Percentiles rank a stretch among this genome's conserved stretches.
Evolutionary conservation across 2,329 filamentous ascomycete species (phyloP).

Genomic region (Albifimbria verrucaria): DNA sequence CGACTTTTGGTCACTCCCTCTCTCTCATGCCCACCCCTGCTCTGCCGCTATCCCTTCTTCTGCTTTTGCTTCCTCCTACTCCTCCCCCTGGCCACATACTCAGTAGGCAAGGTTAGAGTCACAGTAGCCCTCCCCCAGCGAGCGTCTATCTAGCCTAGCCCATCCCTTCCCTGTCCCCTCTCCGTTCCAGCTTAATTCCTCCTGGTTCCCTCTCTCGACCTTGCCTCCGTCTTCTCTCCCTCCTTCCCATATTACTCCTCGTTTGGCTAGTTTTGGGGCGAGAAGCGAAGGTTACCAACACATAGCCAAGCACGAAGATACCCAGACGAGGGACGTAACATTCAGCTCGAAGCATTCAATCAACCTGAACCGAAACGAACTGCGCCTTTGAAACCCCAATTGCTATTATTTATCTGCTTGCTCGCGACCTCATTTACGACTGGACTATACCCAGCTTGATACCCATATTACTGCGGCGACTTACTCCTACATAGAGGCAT

Average conservation of each 20-base stretch:
- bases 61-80: not conserved
- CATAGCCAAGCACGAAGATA: not conserved
- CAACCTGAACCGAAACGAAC: not conserved
- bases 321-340: not conserved
- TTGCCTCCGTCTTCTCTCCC: not conserved
- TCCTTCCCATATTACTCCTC: not conserved
- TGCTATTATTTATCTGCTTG: not conserved
- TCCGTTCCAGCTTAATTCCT: conserved; percentile 3
- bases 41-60: not conserved
- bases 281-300: not conserved
- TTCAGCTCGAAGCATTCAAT: not conserved
- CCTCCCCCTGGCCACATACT: not conserved
- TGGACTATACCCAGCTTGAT: not conserved
- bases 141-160: not conserved
- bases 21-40: not conserved
- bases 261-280: not conserved
- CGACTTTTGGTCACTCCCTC: not conserved
- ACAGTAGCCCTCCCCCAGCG: not conserved
- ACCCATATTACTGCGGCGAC: no score
- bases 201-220: not conserved
- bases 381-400: not conserved
- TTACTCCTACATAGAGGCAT: no score
- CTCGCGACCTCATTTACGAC: not conserved
- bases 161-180: conserved; percentile 2
- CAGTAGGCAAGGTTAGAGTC: not conserved